Conservation (phyloP, 139 green algal genomes). For the Edaphochlamys debaryana region DNA sequence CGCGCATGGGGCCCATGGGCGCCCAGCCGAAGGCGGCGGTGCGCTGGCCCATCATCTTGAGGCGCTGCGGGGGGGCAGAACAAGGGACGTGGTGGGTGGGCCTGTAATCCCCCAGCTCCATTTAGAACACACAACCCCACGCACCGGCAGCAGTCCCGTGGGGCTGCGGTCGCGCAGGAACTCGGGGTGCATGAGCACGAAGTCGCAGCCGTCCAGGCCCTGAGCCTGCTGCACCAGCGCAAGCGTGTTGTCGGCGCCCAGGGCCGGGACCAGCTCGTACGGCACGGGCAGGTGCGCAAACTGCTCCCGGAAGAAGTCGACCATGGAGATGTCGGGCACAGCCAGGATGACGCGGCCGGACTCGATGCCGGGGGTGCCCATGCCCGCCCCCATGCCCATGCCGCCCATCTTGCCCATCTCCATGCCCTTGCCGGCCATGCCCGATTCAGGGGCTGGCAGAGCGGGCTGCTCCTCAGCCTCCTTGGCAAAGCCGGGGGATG, state of each 20-base stretch:
- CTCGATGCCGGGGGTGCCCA: neutral
- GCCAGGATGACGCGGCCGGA: slow-evolving; percentile 53
- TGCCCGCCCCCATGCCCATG: neutral
- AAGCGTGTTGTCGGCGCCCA: slow-evolving; percentile 44
- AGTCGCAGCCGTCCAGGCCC: slow-evolving; percentile 50
- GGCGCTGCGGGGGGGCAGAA: no score
- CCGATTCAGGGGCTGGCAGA: no score
- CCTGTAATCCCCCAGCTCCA: no score
- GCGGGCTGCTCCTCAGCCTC: neutral
- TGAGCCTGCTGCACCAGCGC: slow-evolving; percentile 49
- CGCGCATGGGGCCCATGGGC: slow-evolving; percentile 29
- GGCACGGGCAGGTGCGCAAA: slow-evolving; percentile 46
- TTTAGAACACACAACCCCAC: no score
- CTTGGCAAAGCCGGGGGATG: neutral
- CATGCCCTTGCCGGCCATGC: neutral
- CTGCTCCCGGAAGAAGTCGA: slow-evolving; percentile 58
- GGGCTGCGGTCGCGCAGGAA: slow-evolving; percentile 47
- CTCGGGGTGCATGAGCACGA: slow-evolving; percentile 59
- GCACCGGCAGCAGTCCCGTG: neutral
- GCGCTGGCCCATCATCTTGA: slow-evolving; percentile 33
- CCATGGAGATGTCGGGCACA: slow-evolving; percentile 53
- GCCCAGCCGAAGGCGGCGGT: slow-evolving; percentile 58
- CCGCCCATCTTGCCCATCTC: slow-evolving; percentile 23
- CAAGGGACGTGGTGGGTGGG: no score
- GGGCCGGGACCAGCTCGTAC: slow-evolving; percentile 50